Evolutionary conservation across 331 rosid genomes (phyloP), one percentile per base, ranked within the genome.

Genomic region (Pyracantha coccinea): DNA sequence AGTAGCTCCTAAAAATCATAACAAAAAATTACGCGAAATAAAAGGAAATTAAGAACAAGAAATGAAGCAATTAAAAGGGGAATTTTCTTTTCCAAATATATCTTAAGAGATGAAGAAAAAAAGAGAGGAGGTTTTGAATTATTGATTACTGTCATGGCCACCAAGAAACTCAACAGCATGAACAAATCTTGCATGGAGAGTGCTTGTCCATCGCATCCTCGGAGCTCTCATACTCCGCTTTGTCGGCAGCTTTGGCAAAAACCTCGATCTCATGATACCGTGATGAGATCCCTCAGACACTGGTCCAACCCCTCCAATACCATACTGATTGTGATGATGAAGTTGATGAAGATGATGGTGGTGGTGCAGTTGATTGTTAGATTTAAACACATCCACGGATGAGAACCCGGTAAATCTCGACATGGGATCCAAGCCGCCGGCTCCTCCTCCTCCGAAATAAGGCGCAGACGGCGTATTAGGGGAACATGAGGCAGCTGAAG

Each of bases 121-220:
- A 1, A 8, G 8, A 6, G 58, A 38, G 45, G 4, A 11, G 45
- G 45, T 38, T 38, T 38, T 38, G 45, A 38, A 38, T 10, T 38
- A 38, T 38, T 14, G 17, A 8, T 14, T 84, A 93, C 98, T 93
- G 85, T 93, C 97, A 77, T 91, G 98, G 78, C 98, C 98, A 29
- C 98, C 98, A 8, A 93, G 98, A 64, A 91, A 96, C 80, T 91
- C 93, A 75, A 93, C 98, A 5, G 98, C 98, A 55, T 89, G 97
- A 74, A 93, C 97, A 47, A 93, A 93, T 69, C 97, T 77, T 71
- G 98, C 89, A 62, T 93, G 98, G 29, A 93, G 90, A 10, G 98
- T 89, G 70, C 88, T 89, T 0, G 98, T 93, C 98, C 98, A 93
- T 9, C 98, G 82, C 98, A 93, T 93, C 83, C 98, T 83, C 0